Percentiles rank a stretch among this genome's conserved stretches.
Conservation (phyloP, 257 asterid species). For the Fraxinus pennsylvanica region DNA sequence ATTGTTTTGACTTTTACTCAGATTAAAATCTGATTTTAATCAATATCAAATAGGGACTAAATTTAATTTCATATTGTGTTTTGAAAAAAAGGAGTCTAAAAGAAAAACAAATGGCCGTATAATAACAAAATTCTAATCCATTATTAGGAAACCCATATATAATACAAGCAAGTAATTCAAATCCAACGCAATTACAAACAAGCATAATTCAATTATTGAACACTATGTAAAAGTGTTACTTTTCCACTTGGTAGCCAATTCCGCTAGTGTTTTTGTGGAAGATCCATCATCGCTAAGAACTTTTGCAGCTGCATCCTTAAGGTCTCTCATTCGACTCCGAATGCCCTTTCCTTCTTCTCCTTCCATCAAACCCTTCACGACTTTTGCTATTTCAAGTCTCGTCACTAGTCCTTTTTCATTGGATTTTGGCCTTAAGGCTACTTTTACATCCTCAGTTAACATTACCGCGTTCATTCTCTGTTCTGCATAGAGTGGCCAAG, state of each 20-base stretch:
- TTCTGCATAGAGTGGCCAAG: conserved; percentile 55
- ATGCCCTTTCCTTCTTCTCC: conserved; percentile 34
- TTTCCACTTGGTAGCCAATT: conserved; percentile 39
- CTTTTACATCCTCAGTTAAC: conserved; percentile 26
- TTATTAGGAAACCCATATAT: background rate
- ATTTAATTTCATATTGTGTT: too few species aligned
- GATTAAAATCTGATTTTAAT: too few species aligned
- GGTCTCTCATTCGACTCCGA: conserved; percentile 19
- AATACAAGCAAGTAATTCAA: background rate
- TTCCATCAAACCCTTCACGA: conserved; percentile 23
- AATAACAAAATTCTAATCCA: background rate
- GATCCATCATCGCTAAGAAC: conserved; percentile 35
- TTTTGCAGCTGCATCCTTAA: conserved; percentile 26
- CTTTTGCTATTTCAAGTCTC: conserved; percentile 20
- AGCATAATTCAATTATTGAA: background rate
- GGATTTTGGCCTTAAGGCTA: conserved; percentile 26
- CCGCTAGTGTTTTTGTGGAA: conserved; percentile 29
- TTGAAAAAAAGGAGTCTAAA: too few species aligned
- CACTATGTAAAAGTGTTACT: background rate
- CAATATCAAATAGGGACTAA: too few species aligned
- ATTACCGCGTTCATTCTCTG: conserved; percentile 47
- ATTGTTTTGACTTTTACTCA: too few species aligned
- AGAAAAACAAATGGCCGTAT: background rate
- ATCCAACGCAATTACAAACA: background rate
- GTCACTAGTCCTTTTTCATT: conserved; percentile 23